A percentile compares a stretch with the other conserved stretches of the same genome.
Evolutionary conservation across 352 stramenopile genomes (phyloP).

Genomic region (Phytophthora lateralis): DNA sequence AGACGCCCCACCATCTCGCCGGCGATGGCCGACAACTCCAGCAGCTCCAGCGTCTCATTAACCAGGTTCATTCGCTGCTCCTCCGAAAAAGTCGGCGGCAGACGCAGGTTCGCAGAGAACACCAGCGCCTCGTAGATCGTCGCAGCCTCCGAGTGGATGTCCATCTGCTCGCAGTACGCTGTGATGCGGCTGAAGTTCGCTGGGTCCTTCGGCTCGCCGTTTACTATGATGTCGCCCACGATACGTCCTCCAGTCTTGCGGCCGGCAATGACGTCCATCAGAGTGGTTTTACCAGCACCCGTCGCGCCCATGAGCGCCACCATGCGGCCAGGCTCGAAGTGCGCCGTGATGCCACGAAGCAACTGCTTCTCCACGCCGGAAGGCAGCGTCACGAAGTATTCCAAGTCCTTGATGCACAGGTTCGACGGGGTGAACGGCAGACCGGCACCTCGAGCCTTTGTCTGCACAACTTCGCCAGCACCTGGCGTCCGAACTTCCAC

Average conservation of each 20-base stretch:
- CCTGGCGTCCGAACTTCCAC: conserved; percentile 38
- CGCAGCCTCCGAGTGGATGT: conserved; percentile 81
- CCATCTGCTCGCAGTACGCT: conserved; percentile 94
- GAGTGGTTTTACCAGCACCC: conserved; percentile 29
- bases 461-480: neutral
- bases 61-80: conserved; percentile 52
- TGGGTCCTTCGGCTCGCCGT: conserved; percentile 80
- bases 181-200: conserved; percentile 86
- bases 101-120: conserved; percentile 90
- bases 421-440: conserved; percentile 47
- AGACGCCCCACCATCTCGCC: conserved; percentile 51
- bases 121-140: conserved; percentile 90
- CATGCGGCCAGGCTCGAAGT: conserved; percentile 65
- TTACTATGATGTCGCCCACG: conserved; percentile 88
- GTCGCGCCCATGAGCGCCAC: conserved; percentile 80
- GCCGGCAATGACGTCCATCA: conserved; percentile 79
- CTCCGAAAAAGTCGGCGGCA: conserved; percentile 50
- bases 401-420: conserved; percentile 51
- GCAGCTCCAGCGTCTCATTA: conserved; percentile 53
- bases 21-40: conserved; percentile 50
- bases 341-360: conserved; percentile 46
- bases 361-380: conserved; percentile 54
- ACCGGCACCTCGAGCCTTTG: conserved; percentile 6
- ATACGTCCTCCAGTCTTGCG: conserved; percentile 77
- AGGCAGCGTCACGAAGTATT: conserved; percentile 60